Evolutionary conservation across 225 moss, liverwort and hornwort genomes (phyloP).

Genomic region (Asterella californica): DNA sequence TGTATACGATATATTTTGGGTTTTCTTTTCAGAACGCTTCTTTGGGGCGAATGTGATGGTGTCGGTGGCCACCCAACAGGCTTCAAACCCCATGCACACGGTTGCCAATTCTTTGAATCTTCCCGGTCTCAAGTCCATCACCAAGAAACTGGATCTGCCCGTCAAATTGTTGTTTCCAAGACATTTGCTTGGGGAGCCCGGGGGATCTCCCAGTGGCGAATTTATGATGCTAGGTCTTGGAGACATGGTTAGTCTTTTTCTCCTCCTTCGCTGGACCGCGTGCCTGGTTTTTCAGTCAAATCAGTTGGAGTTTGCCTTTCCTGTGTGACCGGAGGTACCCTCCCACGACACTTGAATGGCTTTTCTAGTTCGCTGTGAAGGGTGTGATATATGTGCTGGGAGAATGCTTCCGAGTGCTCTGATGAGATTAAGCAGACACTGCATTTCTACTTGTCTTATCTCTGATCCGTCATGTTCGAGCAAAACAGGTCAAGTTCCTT

Average conservation of each 20-base stretch:
- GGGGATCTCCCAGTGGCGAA: slow-evolving; percentile 45
- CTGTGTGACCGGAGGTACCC: not conserved
- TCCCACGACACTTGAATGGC: not conserved
- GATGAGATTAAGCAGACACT: too few relatives aligned
- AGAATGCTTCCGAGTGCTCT: not conserved
- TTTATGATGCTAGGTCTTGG: slow-evolving; percentile 94
- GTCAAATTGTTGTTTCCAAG: slow-evolving; percentile 86
- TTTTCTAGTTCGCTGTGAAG: not conserved
- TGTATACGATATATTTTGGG: slow-evolving; percentile 94
- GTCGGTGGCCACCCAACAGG: slow-evolving; percentile 85
- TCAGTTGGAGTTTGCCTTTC: not conserved
- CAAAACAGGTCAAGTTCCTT: not conserved
- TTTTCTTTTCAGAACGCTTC: slow-evolving; percentile 84
- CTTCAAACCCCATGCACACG: slow-evolving; percentile 87
- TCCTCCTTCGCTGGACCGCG: not conserved
- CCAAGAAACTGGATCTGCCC: slow-evolving; percentile 84
- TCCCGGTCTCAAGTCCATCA: slow-evolving; percentile 71
- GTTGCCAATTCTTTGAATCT: slow-evolving; percentile 84
- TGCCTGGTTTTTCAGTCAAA: not conserved
- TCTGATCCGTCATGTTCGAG: not conserved
- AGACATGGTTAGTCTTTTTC: slow-evolving; percentile 62
- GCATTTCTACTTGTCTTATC: not conserved
- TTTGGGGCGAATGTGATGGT: slow-evolving; percentile 98
- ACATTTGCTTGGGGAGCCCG: slow-evolving; percentile 44
- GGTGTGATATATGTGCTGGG: not conserved